These are phyloP conservation scores for Aspergillus sergii DNA, from an alignment of 2,329 filamentous ascomycete species.

Conservation along the genomic window DNA sequence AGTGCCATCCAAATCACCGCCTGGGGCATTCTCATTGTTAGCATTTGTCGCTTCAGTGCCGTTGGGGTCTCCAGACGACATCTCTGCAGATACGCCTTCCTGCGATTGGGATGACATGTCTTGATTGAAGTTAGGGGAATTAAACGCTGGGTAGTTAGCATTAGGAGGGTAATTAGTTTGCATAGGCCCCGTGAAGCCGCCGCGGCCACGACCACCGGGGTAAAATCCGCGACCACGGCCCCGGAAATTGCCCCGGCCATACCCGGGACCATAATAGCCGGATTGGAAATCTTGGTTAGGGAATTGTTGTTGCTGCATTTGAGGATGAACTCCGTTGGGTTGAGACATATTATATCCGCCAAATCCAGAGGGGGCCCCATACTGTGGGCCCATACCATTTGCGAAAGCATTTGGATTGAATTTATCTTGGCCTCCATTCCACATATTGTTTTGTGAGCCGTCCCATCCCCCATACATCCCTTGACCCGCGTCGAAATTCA, in stretches of 20 bases:
- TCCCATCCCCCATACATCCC: constrained; percentile 79
- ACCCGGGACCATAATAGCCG: constrained; percentile 76
- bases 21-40: constrained; percentile 38
- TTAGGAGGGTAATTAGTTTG: constrained; percentile 37
- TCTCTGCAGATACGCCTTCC: constrained; percentile 20
- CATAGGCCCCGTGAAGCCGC: constrained; percentile 41
- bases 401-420: constrained; percentile 79
- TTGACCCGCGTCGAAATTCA: constrained; percentile 56
- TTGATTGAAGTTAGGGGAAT: constrained; percentile 32
- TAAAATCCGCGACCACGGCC: constrained; percentile 65
- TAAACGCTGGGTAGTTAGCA: constrained; percentile 37
- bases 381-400: constrained; percentile 78
- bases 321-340: constrained; percentile 80
- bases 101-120: constrained; percentile 18
- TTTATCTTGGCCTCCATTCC: constrained; percentile 86
- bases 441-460: constrained; percentile 70
- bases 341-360: constrained; percentile 71
- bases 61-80: constrained; percentile 13
- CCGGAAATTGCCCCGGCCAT: constrained; percentile 61
- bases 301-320: constrained; percentile 55
- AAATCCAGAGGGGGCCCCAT: constrained; percentile 76
- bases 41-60: constrained; percentile 28
- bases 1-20: constrained; percentile 35
- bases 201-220: constrained; percentile 45
- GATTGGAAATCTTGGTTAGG: constrained; percentile 68